phyloP scores from a whole-genome alignment of 345 rosid genomes.

The Rhodomyrtus tomentosa region DNA sequence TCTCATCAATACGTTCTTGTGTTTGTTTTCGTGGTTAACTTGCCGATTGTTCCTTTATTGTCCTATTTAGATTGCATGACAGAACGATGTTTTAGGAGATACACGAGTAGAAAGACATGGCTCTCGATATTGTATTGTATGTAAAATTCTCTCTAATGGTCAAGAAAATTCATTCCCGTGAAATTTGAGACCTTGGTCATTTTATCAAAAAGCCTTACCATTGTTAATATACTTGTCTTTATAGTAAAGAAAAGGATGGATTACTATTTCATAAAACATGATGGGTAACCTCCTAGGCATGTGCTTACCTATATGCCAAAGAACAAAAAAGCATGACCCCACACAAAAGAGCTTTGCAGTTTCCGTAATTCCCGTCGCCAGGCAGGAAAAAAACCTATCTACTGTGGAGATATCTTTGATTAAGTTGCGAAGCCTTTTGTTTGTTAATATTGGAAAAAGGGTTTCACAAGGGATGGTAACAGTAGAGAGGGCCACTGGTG shows the following conservation, averaged over 20 bases:
- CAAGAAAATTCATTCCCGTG: background rate
- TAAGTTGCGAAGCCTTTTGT: background rate
- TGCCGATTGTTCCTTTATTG: background rate
- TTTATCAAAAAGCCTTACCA: background rate
- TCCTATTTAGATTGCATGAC: background rate
- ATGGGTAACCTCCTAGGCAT: background rate
- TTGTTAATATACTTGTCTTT: background rate
- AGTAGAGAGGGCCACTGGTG: background rate
- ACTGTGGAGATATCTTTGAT: background rate
- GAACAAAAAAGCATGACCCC: background rate
- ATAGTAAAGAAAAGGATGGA: background rate
- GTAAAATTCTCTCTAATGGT: background rate
- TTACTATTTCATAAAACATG: background rate
- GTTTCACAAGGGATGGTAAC: background rate
- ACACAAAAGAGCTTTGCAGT: background rate
- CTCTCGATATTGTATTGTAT: background rate
- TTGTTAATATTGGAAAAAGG: background rate
- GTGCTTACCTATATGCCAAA: background rate
- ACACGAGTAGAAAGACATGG: background rate
- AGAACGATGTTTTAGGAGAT: background rate
- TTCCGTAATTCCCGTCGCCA: fast-evolving
- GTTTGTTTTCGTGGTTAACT: background rate
- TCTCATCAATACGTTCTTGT: background rate
- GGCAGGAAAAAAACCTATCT: background rate
- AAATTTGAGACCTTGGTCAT: background rate